Percentiles rank a stretch among this genome's conserved stretches.
Conservation (phyloP, 148 eudicot genomes). For the Camellia granthamiana region DNA sequence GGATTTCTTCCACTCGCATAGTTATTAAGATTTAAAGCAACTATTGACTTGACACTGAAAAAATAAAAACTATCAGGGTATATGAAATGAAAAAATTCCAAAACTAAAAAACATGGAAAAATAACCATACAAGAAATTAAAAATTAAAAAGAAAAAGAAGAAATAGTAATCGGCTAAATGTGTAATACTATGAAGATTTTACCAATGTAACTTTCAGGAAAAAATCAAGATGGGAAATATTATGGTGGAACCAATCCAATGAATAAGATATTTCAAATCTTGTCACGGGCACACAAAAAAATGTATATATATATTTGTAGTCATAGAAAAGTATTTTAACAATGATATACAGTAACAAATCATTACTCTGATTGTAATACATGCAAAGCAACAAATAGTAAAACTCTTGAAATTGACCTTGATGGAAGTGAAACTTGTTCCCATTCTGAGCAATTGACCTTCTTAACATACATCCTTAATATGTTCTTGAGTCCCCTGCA, state of each 20-base stretch:
- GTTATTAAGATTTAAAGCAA: slow-evolving; percentile 81
- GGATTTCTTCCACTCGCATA: slow-evolving; percentile 99
- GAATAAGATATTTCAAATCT: neutral
- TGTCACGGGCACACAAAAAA: too few relatives aligned
- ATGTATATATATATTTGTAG: too few relatives aligned
- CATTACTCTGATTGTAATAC: neutral
- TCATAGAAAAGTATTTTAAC: neutral
- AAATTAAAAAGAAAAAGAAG: too few relatives aligned
- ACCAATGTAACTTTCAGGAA: too few relatives aligned
- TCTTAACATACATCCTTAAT: slow-evolving; percentile 60
- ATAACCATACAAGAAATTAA: neutral
- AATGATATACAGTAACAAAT: slow-evolving; percentile 4
- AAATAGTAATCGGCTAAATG: neutral
- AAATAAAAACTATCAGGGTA: slow-evolving; percentile 12
- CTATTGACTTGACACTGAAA: slow-evolving; percentile 85
- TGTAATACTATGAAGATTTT: too few relatives aligned
- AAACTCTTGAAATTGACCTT: slow-evolving; percentile 41
- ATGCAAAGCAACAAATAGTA: neutral
- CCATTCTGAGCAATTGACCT: slow-evolving; percentile 62
- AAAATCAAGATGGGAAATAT: too few relatives aligned
- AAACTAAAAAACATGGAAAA: neutral
- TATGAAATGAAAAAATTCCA: neutral
- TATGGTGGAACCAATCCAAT: too few relatives aligned
- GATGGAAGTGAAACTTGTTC: slow-evolving; percentile 77
- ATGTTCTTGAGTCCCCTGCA: slow-evolving; percentile 90